Evolutionary conservation across 2,329 filamentous ascomycete species (phyloP).

Genomic region (Exophiala oligosperma): DNA sequence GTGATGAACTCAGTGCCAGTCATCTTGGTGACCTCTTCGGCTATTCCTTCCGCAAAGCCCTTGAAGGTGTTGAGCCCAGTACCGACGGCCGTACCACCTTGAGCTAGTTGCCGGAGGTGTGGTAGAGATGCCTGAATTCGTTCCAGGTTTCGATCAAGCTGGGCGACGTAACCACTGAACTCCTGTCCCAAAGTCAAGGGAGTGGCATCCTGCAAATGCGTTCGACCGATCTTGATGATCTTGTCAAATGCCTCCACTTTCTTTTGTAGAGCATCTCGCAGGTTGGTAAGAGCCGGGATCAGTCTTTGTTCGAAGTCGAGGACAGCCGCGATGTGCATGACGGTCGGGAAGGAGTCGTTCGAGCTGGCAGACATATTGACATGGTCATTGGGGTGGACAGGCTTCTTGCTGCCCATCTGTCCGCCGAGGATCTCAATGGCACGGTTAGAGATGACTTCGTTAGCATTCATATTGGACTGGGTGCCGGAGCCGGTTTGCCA

Average conservation of each 20-base stretch:
- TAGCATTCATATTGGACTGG: constrained; percentile 99
- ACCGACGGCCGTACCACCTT: constrained; percentile 94
- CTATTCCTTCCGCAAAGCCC: constrained; percentile 92
- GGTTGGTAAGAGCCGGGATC: constrained; percentile 76
- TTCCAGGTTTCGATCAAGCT: constrained; percentile 87
- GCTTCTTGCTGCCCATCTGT: constrained; percentile 93
- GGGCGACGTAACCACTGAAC: constrained; percentile 95
- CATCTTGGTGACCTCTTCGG: constrained; percentile 85
- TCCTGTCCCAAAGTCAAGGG: constrained; percentile 94
- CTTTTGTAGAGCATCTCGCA: constrained; percentile 79
- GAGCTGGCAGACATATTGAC: constrained; percentile 99
- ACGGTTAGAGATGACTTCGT: constrained; percentile 99
- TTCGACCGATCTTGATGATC: constrained; percentile 99
- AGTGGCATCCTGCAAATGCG: constrained; percentile 95
- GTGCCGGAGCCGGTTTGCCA: constrained; percentile 99
- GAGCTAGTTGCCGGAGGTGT: constrained; percentile 81
- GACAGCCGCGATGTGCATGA: constrained; percentile 98
- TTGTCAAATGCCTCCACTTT: constrained; percentile 89
- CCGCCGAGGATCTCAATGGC: constrained; percentile 97
- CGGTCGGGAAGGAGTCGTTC: constrained; percentile 98
- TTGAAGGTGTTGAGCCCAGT: constrained; percentile 97
- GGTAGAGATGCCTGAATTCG: constrained; percentile 81
- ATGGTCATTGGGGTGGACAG: constrained; percentile 98
- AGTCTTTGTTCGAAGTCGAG: constrained; percentile 87
- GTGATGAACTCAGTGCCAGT: constrained; percentile 93